Evolutionary conservation across 352 stramenopile genomes (phyloP), one percentile per base, ranked within the genome.

Genomic region (Thalassiosira delicatula): DNA sequence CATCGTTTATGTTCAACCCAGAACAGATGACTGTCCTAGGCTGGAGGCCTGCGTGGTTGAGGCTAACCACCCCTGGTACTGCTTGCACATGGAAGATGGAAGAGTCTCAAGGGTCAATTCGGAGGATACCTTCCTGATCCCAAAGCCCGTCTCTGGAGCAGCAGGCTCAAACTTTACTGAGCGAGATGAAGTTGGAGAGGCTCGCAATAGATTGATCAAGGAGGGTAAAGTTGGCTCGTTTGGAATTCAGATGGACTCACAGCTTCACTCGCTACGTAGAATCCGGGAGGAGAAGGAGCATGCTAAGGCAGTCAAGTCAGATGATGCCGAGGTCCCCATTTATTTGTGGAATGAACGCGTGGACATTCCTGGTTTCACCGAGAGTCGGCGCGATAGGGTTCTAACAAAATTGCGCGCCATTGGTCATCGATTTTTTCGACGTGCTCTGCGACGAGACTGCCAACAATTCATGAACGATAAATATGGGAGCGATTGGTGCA

Each of bases 271-370:
- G 2, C 23, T 68, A 3, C 33, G 12, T 0, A 2, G 35, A 8
- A 57, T 70, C 11, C 17, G 21, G 4, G 25, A 62, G 29, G 44
- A 62, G 30, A 65, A 65, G 32, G 12, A 54, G 3, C 66, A 37
- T 8, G 9, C 57, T 14, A 83, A 83, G 54, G 76, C 69, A 30
- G 44, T 62, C 0, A 85, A 81, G 37, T 25, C 65, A n/a, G 70
- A 81, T 57, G 56, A 76, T 60, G 63, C 70, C 2, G 65, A 69
- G n/a, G 70, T 85, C 0, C 78, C 78, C 17, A 25, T 56, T 0
- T 68, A 72, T 44, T 35, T 85, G n/a, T 85, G 78, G 78, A 69
- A 76, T 42, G 56, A 76, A 17, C 44, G 61, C 19, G 56, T 83
- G 40, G 14, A 35, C 56, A 44, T 44, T 23, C 19, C 12, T 62